Conservation (phyloP, 176 grass and related monocot genomes). For the Phoenix dactylifera region DNA sequence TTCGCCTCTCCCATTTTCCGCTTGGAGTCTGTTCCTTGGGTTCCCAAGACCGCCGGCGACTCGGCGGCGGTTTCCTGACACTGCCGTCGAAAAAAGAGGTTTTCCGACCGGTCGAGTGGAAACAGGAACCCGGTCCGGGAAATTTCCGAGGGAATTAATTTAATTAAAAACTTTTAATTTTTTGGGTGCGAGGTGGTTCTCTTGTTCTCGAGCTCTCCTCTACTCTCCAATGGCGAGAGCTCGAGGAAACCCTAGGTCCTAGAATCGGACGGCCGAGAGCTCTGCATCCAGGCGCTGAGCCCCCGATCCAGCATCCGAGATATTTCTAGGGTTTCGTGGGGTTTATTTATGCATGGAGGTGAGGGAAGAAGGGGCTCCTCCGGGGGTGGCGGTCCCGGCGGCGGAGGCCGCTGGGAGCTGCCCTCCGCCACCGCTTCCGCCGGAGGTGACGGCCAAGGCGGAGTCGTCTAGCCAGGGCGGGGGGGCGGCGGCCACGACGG, state of each 20-base stretch:
- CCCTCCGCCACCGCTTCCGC: no score
- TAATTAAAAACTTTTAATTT: conserved; percentile 21
- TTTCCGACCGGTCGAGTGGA: no score
- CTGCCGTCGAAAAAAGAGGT: no score
- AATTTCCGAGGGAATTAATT: background rate
- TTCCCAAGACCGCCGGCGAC: background rate
- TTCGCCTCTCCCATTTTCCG: conserved; percentile 11
- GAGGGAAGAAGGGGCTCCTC: conserved; percentile 27
- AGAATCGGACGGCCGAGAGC: conserved; percentile 4
- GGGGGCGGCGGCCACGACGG: conserved; percentile 3
- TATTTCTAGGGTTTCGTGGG: background rate
- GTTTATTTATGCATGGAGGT: conserved; percentile 45
- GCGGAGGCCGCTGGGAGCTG: background rate
- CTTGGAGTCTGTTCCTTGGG: background rate
- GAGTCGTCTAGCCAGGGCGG: conserved; percentile 32
- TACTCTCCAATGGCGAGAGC: conserved; percentile 42
- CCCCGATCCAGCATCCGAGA: no score
- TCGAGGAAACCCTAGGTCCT: conserved; percentile 19
- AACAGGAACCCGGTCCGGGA: no score
- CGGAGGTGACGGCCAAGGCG: background rate
- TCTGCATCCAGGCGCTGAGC: background rate
- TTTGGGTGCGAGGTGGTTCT: conserved; percentile 32
- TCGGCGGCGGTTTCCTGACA: conserved; percentile 14
- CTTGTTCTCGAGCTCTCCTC: conserved; percentile 5
- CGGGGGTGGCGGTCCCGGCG: background rate